Percentiles rank a stretch among this genome's conserved stretches.
These are phyloP conservation scores for Pseudocercospora fijiensis DNA, from an alignment of 2,329 filamentous ascomycete genomes.

Conservation along the genomic window DNA sequence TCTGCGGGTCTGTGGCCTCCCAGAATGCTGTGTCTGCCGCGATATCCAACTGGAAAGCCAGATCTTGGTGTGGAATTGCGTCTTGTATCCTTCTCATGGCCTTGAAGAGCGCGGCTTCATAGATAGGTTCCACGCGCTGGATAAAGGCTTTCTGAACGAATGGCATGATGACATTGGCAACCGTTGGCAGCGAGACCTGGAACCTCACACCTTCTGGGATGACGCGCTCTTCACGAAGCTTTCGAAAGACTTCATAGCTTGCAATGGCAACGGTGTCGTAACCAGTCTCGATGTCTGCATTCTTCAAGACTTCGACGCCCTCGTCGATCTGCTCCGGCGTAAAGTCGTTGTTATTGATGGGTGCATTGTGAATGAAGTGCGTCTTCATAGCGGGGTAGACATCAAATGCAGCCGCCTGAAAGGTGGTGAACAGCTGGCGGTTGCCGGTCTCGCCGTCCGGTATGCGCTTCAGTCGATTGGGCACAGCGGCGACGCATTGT, in stretches of 20 bases:
- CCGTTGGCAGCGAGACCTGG: conserved; percentile 39
- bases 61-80: conserved; percentile 38
- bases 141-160: conserved; percentile 34
- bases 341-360: conserved; percentile 24
- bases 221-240: conserved; percentile 34
- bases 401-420: conserved; percentile 38
- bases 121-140: conserved; percentile 36
- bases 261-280: conserved; percentile 39
- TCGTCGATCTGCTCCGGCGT: conserved; percentile 29
- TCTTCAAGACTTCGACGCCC: conserved; percentile 24
- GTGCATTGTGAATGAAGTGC: conserved; percentile 28
- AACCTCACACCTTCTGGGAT: conserved; percentile 36
- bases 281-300: conserved; percentile 28
- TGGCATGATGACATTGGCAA: conserved; percentile 32
- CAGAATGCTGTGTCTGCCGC: conserved; percentile 39
- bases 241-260: conserved; percentile 38
- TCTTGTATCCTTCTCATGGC: conserved; percentile 36
- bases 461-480: conserved; percentile 40
- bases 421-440: conserved; percentile 39
- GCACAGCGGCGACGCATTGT: conserved; percentile 33
- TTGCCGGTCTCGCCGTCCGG: conserved; percentile 46
- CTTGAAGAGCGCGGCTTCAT: conserved; percentile 36
- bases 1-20: conserved; percentile 27
- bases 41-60: conserved; percentile 41
- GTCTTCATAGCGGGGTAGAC: conserved; percentile 27